phyloP scores from a whole-genome alignment of 768 basidiomycete genomes.

The Tephrocybe sp. region DNA sequence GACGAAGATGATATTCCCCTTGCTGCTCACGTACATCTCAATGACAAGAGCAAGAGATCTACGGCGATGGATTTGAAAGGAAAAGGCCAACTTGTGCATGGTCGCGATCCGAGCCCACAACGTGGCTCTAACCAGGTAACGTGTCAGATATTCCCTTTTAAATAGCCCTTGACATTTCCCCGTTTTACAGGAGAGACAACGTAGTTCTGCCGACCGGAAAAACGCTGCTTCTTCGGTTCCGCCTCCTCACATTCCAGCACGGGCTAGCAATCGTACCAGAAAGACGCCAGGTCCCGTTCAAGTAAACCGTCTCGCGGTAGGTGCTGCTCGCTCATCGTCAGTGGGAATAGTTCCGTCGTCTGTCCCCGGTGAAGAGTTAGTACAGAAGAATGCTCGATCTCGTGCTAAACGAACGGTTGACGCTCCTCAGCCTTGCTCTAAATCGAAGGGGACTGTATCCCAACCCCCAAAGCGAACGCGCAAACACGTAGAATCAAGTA shows the following conservation, averaged over 20 bases:
- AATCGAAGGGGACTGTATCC: constrained; percentile 4
- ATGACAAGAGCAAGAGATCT: constrained; percentile 24
- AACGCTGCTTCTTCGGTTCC: not conserved
- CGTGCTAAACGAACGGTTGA: constrained; percentile 1
- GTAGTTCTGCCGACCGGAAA: not conserved
- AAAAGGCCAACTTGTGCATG: constrained; percentile 6
- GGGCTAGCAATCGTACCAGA: constrained; percentile 1
- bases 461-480: constrained; percentile 1
- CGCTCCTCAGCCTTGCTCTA: not conserved
- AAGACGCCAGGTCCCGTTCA: constrained; percentile 6
- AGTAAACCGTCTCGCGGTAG: not conserved
- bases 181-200: not conserved
- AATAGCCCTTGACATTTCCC: not conserved
- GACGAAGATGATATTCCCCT: constrained; percentile 45
- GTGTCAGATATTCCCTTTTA: not conserved
- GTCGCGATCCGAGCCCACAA: not conserved
- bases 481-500: constrained; percentile 19
- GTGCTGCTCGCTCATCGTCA: constrained; percentile 28
- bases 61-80: constrained; percentile 1
- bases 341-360: constrained; percentile 53
- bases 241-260: not conserved
- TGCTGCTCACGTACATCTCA: constrained; percentile 20
- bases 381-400: not conserved
- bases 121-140: constrained; percentile 4
- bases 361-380: constrained; percentile 49